Conservation (phyloP, 2,329 filamentous ascomycete species). For the Nannizzia gypsea region DNA sequence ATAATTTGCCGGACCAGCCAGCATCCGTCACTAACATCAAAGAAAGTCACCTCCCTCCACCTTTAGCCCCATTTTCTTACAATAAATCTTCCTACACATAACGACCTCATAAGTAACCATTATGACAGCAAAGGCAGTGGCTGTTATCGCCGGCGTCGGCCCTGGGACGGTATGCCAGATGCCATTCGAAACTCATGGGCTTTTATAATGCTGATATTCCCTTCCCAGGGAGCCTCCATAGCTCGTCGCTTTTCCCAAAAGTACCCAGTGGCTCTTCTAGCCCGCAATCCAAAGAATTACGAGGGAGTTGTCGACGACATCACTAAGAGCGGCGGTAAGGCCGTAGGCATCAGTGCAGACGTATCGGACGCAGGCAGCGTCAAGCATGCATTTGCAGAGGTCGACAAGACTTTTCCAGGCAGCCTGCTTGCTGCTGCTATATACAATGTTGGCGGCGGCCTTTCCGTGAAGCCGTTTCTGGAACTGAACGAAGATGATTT, state of each 20-base stretch:
- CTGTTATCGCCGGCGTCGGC: slow-evolving; percentile 38
- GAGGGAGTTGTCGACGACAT: slow-evolving; percentile 47
- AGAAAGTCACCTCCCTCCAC: no score
- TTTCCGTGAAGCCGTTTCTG: slow-evolving; percentile 49
- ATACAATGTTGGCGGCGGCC: slow-evolving; percentile 49
- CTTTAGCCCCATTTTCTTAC: slow-evolving; percentile 6
- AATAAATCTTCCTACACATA: no score
- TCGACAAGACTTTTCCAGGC: slow-evolving; percentile 42
- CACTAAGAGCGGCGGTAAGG: slow-evolving; percentile 46
- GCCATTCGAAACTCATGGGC: background rate
- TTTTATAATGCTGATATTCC: background rate
- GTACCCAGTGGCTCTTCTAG: slow-evolving; percentile 50
- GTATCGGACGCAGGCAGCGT: slow-evolving; percentile 43
- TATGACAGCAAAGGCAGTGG: slow-evolving; percentile 32
- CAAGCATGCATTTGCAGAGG: slow-evolving; percentile 41
- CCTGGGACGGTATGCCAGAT: slow-evolving; percentile 30
- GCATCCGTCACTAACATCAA: no score
- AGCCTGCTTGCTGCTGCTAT: slow-evolving; percentile 42
- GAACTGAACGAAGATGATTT: slow-evolving; percentile 51
- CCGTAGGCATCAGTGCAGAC: slow-evolving; percentile 50
- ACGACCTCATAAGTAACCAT: no score
- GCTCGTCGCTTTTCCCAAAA: slow-evolving; percentile 47
- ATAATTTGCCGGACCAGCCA: no score
- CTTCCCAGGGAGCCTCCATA: slow-evolving; percentile 42
- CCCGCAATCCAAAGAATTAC: slow-evolving; percentile 47